A percentile compares a stretch with the other conserved stretches of the same genome.
These are phyloP conservation scores for Pseudoscleropodium purum DNA, from an alignment of 225 moss, liverwort and hornwort genomes.

Conservation along the genomic window DNA sequence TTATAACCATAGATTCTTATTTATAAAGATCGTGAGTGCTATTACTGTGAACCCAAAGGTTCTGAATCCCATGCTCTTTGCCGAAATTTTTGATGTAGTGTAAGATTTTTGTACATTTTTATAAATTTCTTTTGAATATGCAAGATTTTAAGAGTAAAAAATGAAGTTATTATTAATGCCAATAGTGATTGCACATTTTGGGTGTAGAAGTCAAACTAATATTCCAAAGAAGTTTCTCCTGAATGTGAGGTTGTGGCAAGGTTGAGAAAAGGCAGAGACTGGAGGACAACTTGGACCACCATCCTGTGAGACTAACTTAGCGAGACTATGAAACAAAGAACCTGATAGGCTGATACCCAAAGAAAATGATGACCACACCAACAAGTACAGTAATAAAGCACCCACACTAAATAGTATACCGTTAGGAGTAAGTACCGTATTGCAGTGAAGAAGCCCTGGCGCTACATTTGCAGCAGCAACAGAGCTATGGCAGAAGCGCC, in stretches of 20 bases:
- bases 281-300: neutral
- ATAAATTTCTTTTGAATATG: rapidly evolving
- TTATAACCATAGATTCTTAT: neutral
- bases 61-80: neutral
- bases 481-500: neutral
- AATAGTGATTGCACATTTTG: too few species aligned
- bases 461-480: neutral
- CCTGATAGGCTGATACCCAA: neutral
- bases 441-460: neutral
- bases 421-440: neutral
- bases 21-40: neutral
- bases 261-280: neutral
- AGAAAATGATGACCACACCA: neutral
- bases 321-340: neutral
- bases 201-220: neutral
- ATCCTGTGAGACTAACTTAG: neutral
- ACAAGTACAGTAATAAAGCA: neutral
- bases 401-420: neutral
- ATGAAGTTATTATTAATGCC: neutral
- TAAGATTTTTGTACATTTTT: neutral
- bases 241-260: neutral
- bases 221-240: neutral
- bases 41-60: too few species aligned
- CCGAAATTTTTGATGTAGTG: rapidly evolving
- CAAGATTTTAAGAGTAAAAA: too few species aligned